Evolutionary conservation across 2,329 filamentous ascomycete genomes (phyloP), one percentile per base, ranked within the genome.

Genomic region (Penicillium vulpinum): DNA sequence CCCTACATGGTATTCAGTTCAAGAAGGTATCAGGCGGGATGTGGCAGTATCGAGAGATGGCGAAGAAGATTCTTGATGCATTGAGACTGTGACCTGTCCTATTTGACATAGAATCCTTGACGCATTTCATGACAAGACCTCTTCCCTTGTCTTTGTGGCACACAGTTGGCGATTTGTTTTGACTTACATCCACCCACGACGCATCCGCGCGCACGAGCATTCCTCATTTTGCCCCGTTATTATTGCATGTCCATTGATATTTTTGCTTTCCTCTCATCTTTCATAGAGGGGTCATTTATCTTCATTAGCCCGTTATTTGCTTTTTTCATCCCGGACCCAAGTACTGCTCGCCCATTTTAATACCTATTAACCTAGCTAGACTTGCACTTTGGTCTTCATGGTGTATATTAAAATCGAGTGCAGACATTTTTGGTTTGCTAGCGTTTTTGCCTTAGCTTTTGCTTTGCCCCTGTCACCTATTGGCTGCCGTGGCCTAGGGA

Each of bases 1-100:
- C 89, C 40, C 78, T 99, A 56, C 93, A 99, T 70, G 94, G 94
- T 47, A 92, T 99, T 60, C 94, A 97, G 74, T 99, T 99, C 80
- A 99, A 99, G 82, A 92, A 94, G 72, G 88, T 97, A 65, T 86
- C 90, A 56, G 93, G 94, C 35, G 93, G 95, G 58, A 97, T 94
- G 57, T 97, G 93, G 92, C 92, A 97, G 75, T 99, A 96, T 78
- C 96, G 97, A 80, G 93, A 91, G 70, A 95, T 97, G 92, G 94
- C 94, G 35, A 92, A 96, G 75, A 92, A 92, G 67, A 97, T 99
- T 68, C 80, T 99, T 65, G 86, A 89, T 70, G 92, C 94, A 73
- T 78, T 99, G 65, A 87, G 87, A 70, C 83, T 97, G 61, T 96
- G 78, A 79, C 24, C 41, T 33, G 31, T 55, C 31, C 38, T 48